A percentile compares a stretch with the other conserved stretches of the same genome.
These are phyloP conservation scores for Canavalia ensiformis DNA, from an alignment of 306 rosid genomes.

Conservation along the genomic window DNA sequence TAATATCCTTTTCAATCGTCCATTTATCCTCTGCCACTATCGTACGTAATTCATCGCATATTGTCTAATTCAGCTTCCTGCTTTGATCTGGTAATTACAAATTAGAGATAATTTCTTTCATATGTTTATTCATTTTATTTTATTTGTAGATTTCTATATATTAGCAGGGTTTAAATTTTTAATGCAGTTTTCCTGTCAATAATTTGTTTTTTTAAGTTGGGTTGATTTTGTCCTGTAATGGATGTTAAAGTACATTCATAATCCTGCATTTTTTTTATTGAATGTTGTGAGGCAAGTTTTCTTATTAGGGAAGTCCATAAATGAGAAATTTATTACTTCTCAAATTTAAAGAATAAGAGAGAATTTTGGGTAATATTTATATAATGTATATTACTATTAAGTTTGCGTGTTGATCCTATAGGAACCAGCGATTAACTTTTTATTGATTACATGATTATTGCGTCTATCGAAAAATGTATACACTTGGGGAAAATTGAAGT, in stretches of 20 bases:
- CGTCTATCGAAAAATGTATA: neutral
- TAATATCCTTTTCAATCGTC: neutral
- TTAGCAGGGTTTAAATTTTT: neutral
- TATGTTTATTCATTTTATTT: neutral
- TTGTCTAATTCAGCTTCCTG: conserved; percentile 23
- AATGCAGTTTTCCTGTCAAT: neutral
- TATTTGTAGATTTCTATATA: neutral
- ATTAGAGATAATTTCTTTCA: conserved; percentile 9
- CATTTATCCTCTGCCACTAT: conserved; percentile 7
- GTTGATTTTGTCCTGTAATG: neutral
- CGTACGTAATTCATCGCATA: neutral
- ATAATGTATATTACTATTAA: too few species aligned
- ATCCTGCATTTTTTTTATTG: neutral
- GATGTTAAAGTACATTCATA: neutral
- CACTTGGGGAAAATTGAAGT: neutral
- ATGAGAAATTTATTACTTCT: neutral
- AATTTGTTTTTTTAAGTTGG: neutral
- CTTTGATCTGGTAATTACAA: conserved; percentile 34
- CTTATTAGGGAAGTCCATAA: neutral
- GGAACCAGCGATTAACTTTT: neutral
- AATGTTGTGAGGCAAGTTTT: too few species aligned
- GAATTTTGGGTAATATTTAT: neutral
- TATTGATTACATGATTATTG: neutral
- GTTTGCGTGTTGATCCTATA: neutral
- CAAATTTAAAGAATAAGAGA: neutral